Conservation (phyloP, 257 asterid genomes). For the Nemophila menziesii region DNA sequence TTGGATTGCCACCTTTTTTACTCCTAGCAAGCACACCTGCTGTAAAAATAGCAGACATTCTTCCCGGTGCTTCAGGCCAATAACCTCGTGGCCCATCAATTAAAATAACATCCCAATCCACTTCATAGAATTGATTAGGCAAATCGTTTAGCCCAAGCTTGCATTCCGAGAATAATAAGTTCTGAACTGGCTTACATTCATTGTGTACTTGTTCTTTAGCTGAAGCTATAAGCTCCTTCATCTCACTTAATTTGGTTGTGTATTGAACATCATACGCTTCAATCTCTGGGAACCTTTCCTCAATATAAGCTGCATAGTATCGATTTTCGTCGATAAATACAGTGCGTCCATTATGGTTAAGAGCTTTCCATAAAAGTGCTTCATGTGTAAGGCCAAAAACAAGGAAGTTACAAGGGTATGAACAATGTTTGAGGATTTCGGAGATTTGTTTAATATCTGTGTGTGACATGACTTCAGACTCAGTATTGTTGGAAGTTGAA, state of each 20-base stretch:
- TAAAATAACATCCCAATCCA: conserved; percentile 83
- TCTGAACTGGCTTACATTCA: conserved; percentile 90
- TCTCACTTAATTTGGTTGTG: conserved; percentile 41
- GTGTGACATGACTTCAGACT: conserved; percentile 35
- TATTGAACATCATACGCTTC: conserved; percentile 59
- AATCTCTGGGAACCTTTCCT: conserved; percentile 41
- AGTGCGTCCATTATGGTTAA: conserved; percentile 40
- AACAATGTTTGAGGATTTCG: conserved; percentile 39
- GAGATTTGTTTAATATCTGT: conserved; percentile 44
- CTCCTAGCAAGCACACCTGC: conserved; percentile 84
- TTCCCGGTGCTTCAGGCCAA: conserved; percentile 88
- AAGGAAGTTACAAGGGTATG: conserved; percentile 41
- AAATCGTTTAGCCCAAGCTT: conserved; percentile 68
- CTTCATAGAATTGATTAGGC: conserved; percentile 80
- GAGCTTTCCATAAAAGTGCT: conserved; percentile 47
- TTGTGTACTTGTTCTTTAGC: conserved; percentile 39
- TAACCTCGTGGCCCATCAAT: conserved; percentile 85
- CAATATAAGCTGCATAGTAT: conserved; percentile 41
- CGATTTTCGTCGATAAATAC: conserved; percentile 47
- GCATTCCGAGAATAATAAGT: conserved; percentile 77
- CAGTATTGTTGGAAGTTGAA: conserved; percentile 33
- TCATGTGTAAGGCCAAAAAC: conserved; percentile 50
- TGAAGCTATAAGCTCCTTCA: conserved; percentile 38
- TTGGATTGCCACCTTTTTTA: conserved; percentile 45
- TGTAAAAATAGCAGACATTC: conserved; percentile 81